phyloP scores from a whole-genome alignment of 129 eudicot species.

The Pittosporum tobira region DNA sequence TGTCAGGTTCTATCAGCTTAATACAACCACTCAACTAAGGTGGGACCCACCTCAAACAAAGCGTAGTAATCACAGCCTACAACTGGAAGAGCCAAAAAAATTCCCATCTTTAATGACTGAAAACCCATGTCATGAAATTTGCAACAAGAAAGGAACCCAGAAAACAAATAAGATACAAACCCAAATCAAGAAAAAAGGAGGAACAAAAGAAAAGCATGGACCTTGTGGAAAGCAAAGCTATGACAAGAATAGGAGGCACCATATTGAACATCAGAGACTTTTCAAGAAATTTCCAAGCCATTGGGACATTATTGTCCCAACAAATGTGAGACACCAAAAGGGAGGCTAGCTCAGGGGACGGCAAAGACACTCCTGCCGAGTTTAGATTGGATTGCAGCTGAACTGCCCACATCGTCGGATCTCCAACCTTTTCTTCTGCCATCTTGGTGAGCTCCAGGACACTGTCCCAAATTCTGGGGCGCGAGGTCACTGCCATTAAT shows the following conservation, averaged over 20 bases:
- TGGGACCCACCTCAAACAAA: neutral
- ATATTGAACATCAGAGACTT: slow-evolving; percentile 55
- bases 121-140: too few species aligned
- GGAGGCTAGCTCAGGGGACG: slow-evolving; percentile 61
- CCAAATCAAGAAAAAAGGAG: neutral
- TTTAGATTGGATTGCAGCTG: slow-evolving; percentile 58
- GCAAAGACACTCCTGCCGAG: slow-evolving; percentile 52
- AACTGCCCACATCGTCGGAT: slow-evolving; percentile 73
- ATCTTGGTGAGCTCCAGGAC: slow-evolving; percentile 52
- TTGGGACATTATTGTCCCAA: slow-evolving; percentile 88
- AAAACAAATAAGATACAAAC: neutral
- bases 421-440: slow-evolving; percentile 57
- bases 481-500: slow-evolving; percentile 43
- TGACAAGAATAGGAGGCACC: slow-evolving; percentile 70
- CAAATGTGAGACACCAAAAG: slow-evolving; percentile 74
- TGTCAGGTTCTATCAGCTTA: neutral
- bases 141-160: slow-evolving; percentile 3
- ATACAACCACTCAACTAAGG: slow-evolving; percentile 16
- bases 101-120: too few species aligned
- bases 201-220: slow-evolving; percentile 10
- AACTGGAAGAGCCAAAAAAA: too few species aligned
- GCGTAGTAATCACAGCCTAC: neutral
- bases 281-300: slow-evolving; percentile 86
- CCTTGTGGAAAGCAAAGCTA: slow-evolving; percentile 82
- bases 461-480: slow-evolving; percentile 45